phyloP scores from a whole-genome alignment of 75 land plant species.

The Cunninghamia lanceolata region DNA sequence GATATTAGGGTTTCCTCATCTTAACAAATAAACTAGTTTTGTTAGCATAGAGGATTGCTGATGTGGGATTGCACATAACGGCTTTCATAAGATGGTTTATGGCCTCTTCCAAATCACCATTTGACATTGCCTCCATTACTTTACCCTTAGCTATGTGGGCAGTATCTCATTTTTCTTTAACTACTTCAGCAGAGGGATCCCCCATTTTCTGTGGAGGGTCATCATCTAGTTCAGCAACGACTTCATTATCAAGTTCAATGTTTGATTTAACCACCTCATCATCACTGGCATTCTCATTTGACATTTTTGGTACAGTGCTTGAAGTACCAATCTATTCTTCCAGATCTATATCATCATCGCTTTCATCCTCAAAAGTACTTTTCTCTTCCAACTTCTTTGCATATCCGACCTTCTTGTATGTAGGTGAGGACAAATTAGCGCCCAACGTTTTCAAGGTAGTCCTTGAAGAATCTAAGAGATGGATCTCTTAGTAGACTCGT shows the following conservation, averaged over 20 bases:
- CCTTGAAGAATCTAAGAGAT: conserved; percentile 80
- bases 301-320: conserved; percentile 7
- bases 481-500: conserved; percentile 65
- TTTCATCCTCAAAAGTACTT: conserved; percentile 45
- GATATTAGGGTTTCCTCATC: no score
- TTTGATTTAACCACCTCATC: conserved; percentile 81
- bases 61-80: conserved; percentile 75
- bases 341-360: conserved; percentile 69
- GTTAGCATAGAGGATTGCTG: conserved; percentile 90
- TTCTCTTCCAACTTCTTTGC: conserved; percentile 21
- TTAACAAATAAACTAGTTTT: no score
- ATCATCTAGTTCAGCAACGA: conserved; percentile 73
- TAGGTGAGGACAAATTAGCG: conserved; percentile 64
- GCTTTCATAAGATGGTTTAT: conserved; percentile 80
- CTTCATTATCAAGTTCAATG: conserved; percentile 81
- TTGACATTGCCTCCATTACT: conserved; percentile 86
- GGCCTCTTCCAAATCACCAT: conserved; percentile 87
- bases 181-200: conserved; percentile 73
- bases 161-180: conserved; percentile 84
- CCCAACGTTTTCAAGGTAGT: conserved; percentile 93
- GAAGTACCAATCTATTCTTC: conserved; percentile 27
- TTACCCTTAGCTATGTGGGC: conserved; percentile 76
- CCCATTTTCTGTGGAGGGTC: conserved; percentile 97
- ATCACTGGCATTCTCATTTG: conserved; percentile 39
- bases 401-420: conserved; percentile 35